Evolutionary conservation across 2,329 filamentous ascomycete genomes (phyloP).

Genomic region (Fusarium virguliforme): DNA sequence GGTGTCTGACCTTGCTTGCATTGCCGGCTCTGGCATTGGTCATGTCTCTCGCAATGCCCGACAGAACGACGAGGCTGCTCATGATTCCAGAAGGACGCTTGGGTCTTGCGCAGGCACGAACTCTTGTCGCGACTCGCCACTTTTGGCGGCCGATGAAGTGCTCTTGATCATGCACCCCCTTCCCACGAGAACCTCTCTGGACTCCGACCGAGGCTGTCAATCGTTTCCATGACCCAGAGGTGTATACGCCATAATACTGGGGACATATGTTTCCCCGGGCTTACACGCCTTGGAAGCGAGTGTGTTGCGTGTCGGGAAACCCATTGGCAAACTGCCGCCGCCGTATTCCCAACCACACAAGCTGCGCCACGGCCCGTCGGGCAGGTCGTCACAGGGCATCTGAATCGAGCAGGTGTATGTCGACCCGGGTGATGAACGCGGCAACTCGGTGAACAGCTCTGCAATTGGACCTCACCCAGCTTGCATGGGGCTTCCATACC

Average conservation of each 20-base stretch:
- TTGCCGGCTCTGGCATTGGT: background rate
- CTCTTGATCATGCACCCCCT: constrained; percentile 35
- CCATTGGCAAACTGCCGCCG: constrained; percentile 2
- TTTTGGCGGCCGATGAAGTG: constrained; percentile 32
- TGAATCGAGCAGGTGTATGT: constrained; percentile 38
- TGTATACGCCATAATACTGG: constrained; percentile 8
- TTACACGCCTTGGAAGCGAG: constrained; percentile 10
- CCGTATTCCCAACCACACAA: constrained; percentile 18
- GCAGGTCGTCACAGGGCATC: constrained; percentile 18
- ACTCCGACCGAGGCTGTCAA: constrained; percentile 16
- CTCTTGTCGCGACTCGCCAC: constrained; percentile 29
- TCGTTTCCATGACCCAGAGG: background rate
- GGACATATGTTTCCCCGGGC: constrained; percentile 20
- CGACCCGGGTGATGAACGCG: constrained; percentile 17
- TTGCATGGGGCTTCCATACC: constrained; percentile 39
- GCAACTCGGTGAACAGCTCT: constrained; percentile 11
- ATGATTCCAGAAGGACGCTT: constrained; percentile 26
- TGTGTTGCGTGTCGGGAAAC: background rate
- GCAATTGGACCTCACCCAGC: constrained; percentile 41
- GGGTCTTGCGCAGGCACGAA: constrained; percentile 32
- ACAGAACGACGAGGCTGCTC: background rate
- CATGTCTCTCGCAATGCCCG: constrained; percentile 16
- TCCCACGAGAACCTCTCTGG: constrained; percentile 14
- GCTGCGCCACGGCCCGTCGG: constrained; percentile 33
- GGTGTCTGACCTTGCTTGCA: constrained; percentile 5